phyloP scores from a whole-genome alignment of 805 yeast genomes.

The Yamadazyma phyllophila region DNA sequence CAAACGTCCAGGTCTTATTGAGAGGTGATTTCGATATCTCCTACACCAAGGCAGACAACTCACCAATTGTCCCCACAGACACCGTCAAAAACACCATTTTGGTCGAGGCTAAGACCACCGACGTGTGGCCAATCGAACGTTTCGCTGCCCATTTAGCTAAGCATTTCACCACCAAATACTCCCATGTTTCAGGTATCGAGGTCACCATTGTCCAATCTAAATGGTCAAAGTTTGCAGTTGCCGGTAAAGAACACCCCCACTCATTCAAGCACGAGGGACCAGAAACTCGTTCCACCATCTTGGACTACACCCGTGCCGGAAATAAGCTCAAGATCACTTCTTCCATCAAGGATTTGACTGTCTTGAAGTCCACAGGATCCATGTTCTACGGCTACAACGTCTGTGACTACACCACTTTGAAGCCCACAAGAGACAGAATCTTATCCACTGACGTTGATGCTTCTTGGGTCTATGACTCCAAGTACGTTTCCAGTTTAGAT shows the following conservation, averaged over 20 bases:
- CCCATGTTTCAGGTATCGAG: constrained; percentile 72
- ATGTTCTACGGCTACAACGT: constrained; percentile 85
- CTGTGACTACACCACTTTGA: constrained; percentile 86
- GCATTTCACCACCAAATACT: constrained; percentile 76
- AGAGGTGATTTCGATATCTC: constrained; percentile 78
- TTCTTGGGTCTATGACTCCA: constrained; percentile 61
- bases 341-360: constrained; percentile 74
- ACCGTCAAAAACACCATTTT: constrained; percentile 87
- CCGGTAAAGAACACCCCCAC: constrained; percentile 77
- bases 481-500: constrained; percentile 48
- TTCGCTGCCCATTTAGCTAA: constrained; percentile 82
- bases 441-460: constrained; percentile 84
- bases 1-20: constrained; percentile 72
- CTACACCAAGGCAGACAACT: constrained; percentile 85
- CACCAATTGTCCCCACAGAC: constrained; percentile 90
- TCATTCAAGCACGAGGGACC: constrained; percentile 84
- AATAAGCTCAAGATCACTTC: constrained; percentile 58
- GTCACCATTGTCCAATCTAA: constrained; percentile 66
- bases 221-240: constrained; percentile 75
- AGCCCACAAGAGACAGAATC: constrained; percentile 81
- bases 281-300: constrained; percentile 64
- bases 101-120: constrained; percentile 76
- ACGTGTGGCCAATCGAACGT: constrained; percentile 88
- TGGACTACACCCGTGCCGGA: constrained; percentile 51
- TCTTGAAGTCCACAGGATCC: constrained; percentile 87